Conservation (phyloP, 2,329 filamentous ascomycete genomes). For the Pyrenochaeta sp. region DNA sequence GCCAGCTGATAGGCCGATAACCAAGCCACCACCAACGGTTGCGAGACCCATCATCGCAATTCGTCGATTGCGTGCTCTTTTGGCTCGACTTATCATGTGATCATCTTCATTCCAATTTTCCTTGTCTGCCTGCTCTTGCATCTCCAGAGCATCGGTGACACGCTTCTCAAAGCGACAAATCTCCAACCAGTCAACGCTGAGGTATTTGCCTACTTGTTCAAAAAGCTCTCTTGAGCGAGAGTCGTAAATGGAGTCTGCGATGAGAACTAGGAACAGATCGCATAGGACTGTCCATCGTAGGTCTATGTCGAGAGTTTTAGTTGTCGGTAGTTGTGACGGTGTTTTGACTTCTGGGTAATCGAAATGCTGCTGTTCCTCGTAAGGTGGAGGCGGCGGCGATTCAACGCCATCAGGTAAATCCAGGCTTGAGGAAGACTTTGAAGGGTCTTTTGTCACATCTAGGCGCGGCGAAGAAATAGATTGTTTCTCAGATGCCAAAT, state of each 20-base stretch:
- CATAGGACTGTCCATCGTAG: slow-evolving; percentile 96
- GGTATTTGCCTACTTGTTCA: slow-evolving; percentile 79
- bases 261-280: slow-evolving; percentile 92
- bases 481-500: slow-evolving; percentile 40
- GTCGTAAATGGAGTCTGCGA: slow-evolving; percentile 95
- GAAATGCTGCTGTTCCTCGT: slow-evolving; percentile 68
- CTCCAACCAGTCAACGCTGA: slow-evolving; percentile 88
- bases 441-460: slow-evolving; percentile 30
- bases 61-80: slow-evolving; percentile 79
- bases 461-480: slow-evolving; percentile 44
- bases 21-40: slow-evolving; percentile 91
- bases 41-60: slow-evolving; percentile 97
- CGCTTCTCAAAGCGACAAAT: slow-evolving; percentile 97
- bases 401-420: slow-evolving; percentile 42
- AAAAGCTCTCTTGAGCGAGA: slow-evolving; percentile 83
- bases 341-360: slow-evolving; percentile 81
- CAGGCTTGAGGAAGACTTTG: slow-evolving; percentile 40
- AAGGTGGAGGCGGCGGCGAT: slow-evolving; percentile 63
- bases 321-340: slow-evolving; percentile 81
- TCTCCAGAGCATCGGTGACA: slow-evolving; percentile 94
- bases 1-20: slow-evolving; percentile 94
- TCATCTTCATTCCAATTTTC: slow-evolving; percentile 98
- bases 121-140: slow-evolving; percentile 93
- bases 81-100: slow-evolving; percentile 86
- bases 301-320: slow-evolving; percentile 90